These are phyloP conservation scores for Saturnispora kantuleensis DNA, from an alignment of 805 yeast genomes.

Conservation along the genomic window DNA sequence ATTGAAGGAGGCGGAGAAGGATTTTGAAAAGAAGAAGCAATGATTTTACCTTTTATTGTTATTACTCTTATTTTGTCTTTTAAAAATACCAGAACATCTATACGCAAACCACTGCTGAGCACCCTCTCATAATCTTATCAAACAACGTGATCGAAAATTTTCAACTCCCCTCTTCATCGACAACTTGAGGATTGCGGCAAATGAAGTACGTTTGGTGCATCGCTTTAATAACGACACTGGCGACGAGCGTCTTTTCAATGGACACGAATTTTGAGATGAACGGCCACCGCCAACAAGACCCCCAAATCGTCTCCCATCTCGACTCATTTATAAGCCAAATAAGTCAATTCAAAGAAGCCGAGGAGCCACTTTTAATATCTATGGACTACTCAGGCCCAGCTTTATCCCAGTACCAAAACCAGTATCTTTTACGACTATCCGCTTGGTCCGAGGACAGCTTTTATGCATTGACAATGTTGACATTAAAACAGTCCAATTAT, in stretches of 20 bases:
- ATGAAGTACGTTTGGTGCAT: too few species aligned
- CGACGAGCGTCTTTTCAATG: too few species aligned
- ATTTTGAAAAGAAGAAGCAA: neutral
- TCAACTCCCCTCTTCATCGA: too few species aligned
- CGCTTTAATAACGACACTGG: too few species aligned
- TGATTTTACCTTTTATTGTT: neutral
- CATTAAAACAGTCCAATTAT: conserved; percentile 15
- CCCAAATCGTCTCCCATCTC: too few species aligned
- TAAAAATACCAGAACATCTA: neutral
- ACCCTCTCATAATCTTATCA: too few species aligned
- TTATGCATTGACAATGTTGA: conserved; percentile 14
- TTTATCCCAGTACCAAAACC: conserved; percentile 14
- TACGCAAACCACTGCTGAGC: neutral
- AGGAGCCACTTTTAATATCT: too few species aligned
- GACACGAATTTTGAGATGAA: too few species aligned
- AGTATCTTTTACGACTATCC: conserved; percentile 36
- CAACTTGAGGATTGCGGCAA: too few species aligned
- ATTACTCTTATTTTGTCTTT: neutral
- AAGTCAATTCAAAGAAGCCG: neutral
- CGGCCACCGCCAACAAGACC: too few species aligned
- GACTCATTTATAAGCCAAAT: neutral
- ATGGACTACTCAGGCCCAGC: neutral
- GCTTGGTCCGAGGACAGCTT: conserved; percentile 20
- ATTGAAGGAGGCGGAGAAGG: conserved; percentile 9
- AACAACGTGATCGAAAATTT: too few species aligned